Evolutionary conservation across 2,329 filamentous ascomycete species (phyloP).

Genomic region (Paraphoma sp.): DNA sequence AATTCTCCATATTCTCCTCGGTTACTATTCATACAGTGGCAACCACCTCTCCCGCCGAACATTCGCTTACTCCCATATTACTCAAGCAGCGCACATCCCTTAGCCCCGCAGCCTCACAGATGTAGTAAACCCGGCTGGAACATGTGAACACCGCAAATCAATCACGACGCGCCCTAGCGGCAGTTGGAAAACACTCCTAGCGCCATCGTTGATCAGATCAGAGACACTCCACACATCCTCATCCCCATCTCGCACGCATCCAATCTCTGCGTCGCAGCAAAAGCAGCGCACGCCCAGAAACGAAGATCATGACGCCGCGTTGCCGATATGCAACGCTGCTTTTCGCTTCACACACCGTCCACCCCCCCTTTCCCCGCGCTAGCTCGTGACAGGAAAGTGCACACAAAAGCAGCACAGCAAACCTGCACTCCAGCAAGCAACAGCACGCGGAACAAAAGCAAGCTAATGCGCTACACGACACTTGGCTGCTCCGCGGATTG

Average conservation of each 20-base stretch:
- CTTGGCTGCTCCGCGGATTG: neutral
- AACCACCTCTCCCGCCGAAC: neutral
- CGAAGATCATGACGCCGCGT: neutral
- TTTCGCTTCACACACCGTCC: neutral
- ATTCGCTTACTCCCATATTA: constrained; percentile 6
- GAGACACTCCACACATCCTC: neutral
- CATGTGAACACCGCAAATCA: neutral
- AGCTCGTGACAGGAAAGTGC: too few species aligned
- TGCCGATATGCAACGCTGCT: neutral
- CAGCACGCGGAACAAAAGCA: neutral
- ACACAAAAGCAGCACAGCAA: too few species aligned
- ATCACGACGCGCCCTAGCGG: neutral
- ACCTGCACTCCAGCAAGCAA: neutral
- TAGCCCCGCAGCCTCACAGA: neutral
- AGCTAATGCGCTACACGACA: neutral
- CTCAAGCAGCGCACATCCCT: neutral
- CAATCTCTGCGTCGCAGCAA: neutral
- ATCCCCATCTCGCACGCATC: neutral
- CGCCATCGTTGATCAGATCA: neutral
- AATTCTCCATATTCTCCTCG: neutral
- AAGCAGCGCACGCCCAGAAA: too few species aligned
- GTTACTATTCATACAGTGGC: constrained; percentile 7
- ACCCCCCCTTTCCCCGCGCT: too few species aligned
- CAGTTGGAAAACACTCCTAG: constrained; percentile 1
- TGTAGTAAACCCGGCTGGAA: neutral